phyloP scores from a whole-genome alignment of 257 asterid genomes.

The Capsicum chinense region DNA sequence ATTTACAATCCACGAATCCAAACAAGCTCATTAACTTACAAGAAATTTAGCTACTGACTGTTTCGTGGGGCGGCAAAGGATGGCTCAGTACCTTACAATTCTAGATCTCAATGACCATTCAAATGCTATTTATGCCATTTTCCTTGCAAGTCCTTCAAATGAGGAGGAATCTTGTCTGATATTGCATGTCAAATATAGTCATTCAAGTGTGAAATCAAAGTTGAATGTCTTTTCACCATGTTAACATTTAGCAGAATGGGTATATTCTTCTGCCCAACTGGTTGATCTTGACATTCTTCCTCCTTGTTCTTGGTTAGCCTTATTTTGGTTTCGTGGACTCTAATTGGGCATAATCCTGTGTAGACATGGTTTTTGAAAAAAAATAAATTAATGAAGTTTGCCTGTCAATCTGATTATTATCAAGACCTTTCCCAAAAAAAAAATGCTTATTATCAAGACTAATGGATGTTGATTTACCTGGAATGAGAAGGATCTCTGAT shows the following conservation, averaged over 20 bases:
- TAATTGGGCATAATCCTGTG: background rate
- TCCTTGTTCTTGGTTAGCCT: conserved; percentile 24
- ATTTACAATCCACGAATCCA: background rate
- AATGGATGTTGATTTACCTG: conserved; percentile 21
- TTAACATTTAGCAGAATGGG: background rate
- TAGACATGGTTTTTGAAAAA: conserved; percentile 16
- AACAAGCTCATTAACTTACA: background rate
- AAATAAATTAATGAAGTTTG: background rate
- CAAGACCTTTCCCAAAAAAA: background rate
- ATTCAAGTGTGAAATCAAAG: conserved; percentile 12
- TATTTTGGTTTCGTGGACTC: conserved; percentile 19
- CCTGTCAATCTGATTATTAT: background rate
- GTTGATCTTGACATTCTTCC: conserved; percentile 23
- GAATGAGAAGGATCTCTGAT: conserved; percentile 29
- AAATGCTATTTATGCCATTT: background rate
- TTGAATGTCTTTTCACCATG: background rate
- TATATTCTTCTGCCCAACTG: background rate
- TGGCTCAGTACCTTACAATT: background rate
- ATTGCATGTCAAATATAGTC: conserved; percentile 14
- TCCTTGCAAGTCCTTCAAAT: background rate
- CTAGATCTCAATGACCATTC: background rate
- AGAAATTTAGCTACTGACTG: background rate
- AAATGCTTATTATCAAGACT: conserved; percentile 17
- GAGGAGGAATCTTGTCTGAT: conserved; percentile 25
- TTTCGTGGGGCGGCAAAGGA: conserved; percentile 1